Percentiles rank a stretch among this genome's conserved stretches.
phyloP scores from a whole-genome alignment of 1,284 basidiomycete species.

The Veloboletus limbatus region DNA sequence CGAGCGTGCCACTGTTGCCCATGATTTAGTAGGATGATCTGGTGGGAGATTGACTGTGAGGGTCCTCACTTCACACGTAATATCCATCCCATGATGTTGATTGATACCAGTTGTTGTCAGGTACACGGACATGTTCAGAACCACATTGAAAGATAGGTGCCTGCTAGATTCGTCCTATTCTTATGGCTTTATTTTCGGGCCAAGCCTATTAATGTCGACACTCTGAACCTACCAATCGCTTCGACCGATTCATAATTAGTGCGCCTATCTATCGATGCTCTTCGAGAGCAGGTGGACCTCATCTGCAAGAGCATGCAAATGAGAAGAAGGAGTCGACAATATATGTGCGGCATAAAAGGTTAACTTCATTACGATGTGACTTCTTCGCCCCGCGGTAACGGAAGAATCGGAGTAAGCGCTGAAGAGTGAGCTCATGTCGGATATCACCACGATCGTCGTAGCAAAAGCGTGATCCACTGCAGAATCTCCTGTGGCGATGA shows the following conservation, averaged over 20 bases:
- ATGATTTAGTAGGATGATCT: slow-evolving; percentile 8
- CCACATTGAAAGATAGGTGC: no score
- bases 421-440: slow-evolving; percentile 29
- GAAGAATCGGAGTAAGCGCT: neutral
- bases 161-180: no score
- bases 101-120: no score
- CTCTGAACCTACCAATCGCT: slow-evolving; percentile 1
- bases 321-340: slow-evolving; percentile 29
- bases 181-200: no score
- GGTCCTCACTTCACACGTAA: slow-evolving; percentile 18
- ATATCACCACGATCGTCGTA: slow-evolving; percentile 23
- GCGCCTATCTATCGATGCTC: slow-evolving; percentile 9
- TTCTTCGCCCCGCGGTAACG: slow-evolving; percentile 4
- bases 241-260: neutral
- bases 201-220: no score
- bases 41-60: slow-evolving; percentile 28
- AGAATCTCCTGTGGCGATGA: slow-evolving; percentile 28
- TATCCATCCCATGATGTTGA: neutral
- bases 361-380: slow-evolving; percentile 19
- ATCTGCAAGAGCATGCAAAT: slow-evolving; percentile 41
- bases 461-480: slow-evolving; percentile 21
- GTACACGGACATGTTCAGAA: no score
- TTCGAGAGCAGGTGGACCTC: slow-evolving; percentile 37
- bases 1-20: neutral
- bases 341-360: slow-evolving; percentile 46